phyloP scores from a whole-genome alignment of 768 basidiomycete species.

The Amanita jacksonii region DNA sequence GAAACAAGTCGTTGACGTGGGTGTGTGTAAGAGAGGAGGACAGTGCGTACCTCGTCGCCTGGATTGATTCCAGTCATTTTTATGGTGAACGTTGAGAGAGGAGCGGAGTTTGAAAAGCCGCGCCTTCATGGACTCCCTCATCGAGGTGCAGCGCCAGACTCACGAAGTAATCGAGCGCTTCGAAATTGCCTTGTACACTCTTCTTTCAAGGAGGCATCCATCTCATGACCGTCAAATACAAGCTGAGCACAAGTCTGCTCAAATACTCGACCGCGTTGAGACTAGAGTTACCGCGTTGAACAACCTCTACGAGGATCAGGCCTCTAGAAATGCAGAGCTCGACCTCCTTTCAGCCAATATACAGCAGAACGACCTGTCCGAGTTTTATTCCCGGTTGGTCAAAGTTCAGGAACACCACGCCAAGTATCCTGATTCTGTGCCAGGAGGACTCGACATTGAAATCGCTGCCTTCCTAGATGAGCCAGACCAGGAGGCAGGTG shows the following conservation, averaged over 20 bases:
- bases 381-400: constrained; percentile 93
- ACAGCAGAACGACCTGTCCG: constrained; percentile 68
- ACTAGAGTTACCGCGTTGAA: constrained; percentile 57
- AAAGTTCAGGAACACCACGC: constrained; percentile 95
- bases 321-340: constrained; percentile 59
- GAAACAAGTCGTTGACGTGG: constrained; percentile 4
- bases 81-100: constrained; percentile 30
- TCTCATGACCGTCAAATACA: constrained; percentile 58
- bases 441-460: constrained; percentile 77
- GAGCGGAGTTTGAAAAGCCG: constrained; percentile 50
- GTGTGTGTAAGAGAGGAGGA: constrained; percentile 8
- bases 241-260: constrained; percentile 83
- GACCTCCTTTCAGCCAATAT: constrained; percentile 48
- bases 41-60: constrained; percentile 68
- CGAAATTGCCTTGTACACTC: constrained; percentile 75
- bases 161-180: constrained; percentile 95
- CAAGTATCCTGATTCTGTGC: constrained; percentile 86
- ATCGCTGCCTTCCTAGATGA: constrained; percentile 76
- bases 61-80: constrained; percentile 77
- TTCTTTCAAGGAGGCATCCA: constrained; percentile 60
- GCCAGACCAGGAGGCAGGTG: constrained; percentile 52
- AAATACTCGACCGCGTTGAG: constrained; percentile 79
- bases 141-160: constrained; percentile 90
- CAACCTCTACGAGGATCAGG: constrained; percentile 69
- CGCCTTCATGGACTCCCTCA: constrained; percentile 76